These are phyloP conservation scores for Lecanicillium sp. DNA, from an alignment of 2,329 filamentous ascomycete genomes.

Conservation along the genomic window DNA sequence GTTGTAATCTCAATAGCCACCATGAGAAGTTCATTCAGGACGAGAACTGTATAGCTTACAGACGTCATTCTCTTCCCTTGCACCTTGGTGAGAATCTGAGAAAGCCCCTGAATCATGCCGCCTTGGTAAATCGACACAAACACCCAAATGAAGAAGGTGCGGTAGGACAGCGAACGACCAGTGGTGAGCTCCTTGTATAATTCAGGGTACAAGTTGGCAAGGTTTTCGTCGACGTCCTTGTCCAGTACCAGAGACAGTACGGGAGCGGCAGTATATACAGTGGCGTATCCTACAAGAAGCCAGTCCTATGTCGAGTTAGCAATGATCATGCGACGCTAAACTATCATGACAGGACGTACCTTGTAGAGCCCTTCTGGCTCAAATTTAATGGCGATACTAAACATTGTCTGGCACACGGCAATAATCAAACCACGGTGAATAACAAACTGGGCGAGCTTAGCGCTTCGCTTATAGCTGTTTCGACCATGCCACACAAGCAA, in stretches of 20 bases:
- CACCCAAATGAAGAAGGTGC: constrained; percentile 96
- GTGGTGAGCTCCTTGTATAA: constrained; percentile 95
- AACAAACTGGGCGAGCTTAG: constrained; percentile 94
- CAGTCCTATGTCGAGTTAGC: constrained; percentile 54
- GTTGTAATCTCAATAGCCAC: constrained; percentile 94
- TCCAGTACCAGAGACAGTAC: constrained; percentile 93
- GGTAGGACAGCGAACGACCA: constrained; percentile 79
- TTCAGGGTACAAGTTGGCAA: constrained; percentile 93
- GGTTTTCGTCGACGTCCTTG: constrained; percentile 85
- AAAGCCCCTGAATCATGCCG: constrained; percentile 87
- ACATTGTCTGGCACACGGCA: constrained; percentile 93
- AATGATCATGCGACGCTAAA: background rate
- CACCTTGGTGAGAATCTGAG: constrained; percentile 76
- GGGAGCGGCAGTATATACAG: constrained; percentile 86
- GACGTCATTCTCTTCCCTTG: constrained; percentile 71
- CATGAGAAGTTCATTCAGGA: constrained; percentile 95
- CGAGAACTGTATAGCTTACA: constrained; percentile 83
- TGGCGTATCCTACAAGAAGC: constrained; percentile 94
- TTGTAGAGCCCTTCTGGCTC: constrained; percentile 92
- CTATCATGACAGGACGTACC: too few relatives aligned
- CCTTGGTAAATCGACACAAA: constrained; percentile 93
- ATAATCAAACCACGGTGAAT: constrained; percentile 97
- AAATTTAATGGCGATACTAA: constrained; percentile 85
- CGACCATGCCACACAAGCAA: constrained; percentile 97
- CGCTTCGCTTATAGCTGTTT: constrained; percentile 92